phyloP scores from a whole-genome alignment of 108 stramenopile species.

The Chaetoceros muelleri region DNA sequence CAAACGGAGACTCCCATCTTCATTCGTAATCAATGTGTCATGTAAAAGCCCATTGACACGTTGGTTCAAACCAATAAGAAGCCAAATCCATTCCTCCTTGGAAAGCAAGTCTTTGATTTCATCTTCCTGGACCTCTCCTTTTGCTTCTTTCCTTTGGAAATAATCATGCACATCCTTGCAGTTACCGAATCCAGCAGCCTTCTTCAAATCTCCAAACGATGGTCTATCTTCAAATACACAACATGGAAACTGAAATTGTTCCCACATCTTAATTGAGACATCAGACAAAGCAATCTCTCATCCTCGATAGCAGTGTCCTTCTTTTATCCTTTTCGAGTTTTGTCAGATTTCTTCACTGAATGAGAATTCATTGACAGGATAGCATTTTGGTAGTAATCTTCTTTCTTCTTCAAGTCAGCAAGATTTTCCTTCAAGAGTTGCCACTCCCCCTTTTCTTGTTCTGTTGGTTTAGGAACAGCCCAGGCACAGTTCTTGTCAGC shows the following conservation, averaged over 20 bases:
- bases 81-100: conserved; percentile 9
- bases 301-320: conserved; percentile 3
- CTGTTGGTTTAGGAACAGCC: conserved; percentile 1
- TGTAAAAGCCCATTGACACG: conserved; percentile 5
- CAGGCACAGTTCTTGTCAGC: background rate
- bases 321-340: conserved; percentile 1
- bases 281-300: conserved; percentile 10
- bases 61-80: conserved; percentile 11
- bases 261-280: too few species aligned
- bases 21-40: conserved; percentile 5
- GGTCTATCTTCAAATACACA: too few species aligned
- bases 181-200: too few species aligned
- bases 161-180: too few species aligned
- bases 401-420: conserved; percentile 1
- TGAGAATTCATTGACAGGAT: background rate
- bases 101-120: conserved; percentile 3
- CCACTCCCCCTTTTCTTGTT: background rate
- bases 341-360: conserved; percentile 1
- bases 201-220: too few species aligned
- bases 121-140: conserved; percentile 5
- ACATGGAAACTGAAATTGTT: too few species aligned
- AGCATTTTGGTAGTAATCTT: background rate
- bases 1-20: too few species aligned
- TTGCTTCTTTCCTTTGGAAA: too few species aligned
- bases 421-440: conserved; percentile 1